phyloP scores from a whole-genome alignment of 257 asterid species.

The Cruciata laevipes region DNA sequence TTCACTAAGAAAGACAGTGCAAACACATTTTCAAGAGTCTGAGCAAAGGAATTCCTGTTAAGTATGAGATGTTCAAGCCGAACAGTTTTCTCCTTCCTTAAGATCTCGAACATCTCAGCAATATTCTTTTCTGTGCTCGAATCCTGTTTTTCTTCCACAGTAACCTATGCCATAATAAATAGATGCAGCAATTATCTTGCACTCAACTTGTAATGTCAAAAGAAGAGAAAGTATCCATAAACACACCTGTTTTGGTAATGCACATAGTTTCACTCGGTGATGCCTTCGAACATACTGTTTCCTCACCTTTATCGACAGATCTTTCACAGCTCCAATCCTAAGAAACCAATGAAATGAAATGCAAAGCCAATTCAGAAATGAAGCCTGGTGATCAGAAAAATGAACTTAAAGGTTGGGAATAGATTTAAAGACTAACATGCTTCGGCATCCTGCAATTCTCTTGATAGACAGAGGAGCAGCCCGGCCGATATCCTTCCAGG shows the following conservation, averaged over 20 bases:
- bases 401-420: background rate
- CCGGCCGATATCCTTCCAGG: conserved; percentile 34
- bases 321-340: background rate
- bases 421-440: conserved; percentile 31
- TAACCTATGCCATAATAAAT: conserved; percentile 23
- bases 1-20: conserved; percentile 53
- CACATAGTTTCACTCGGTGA: background rate
- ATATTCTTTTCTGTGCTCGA: conserved; percentile 37
- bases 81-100: conserved; percentile 29
- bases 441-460: conserved; percentile 27
- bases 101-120: conserved; percentile 29
- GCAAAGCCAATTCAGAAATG: background rate
- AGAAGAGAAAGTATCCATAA: background rate
- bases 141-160: conserved; percentile 18
- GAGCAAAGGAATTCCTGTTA: conserved; percentile 44
- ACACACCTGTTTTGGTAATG: conserved; percentile 34
- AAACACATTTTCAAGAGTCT: conserved; percentile 53
- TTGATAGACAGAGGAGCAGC: conserved; percentile 27
- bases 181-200: background rate
- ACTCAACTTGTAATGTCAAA: background rate
- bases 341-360: background rate
- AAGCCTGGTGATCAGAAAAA: background rate
- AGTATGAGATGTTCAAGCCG: conserved; percentile 38
- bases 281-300: background rate
- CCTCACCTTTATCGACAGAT: conserved; percentile 26